Percentiles rank a stretch among this genome's conserved stretches.
Evolutionary conservation across 2,329 filamentous ascomycete species (phyloP).

Genomic region (Penicillium oxalicum): DNA sequence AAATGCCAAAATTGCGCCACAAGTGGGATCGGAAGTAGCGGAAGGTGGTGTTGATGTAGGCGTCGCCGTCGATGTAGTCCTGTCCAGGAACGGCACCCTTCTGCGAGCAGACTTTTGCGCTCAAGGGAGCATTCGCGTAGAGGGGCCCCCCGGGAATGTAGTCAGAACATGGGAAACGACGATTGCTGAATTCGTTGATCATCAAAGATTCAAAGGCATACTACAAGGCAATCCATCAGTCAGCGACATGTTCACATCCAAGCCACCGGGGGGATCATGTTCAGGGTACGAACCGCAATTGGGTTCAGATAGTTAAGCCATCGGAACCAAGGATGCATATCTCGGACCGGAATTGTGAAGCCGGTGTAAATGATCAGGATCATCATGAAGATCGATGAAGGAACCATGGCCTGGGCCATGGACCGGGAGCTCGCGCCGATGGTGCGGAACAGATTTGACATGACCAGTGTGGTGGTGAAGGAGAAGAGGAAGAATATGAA

Average conservation of each 20-base stretch:
- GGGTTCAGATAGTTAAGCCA: slow-evolving; percentile 82
- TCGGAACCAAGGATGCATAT: slow-evolving; percentile 75
- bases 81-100: slow-evolving; percentile 54
- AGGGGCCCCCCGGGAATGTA: slow-evolving; percentile 41
- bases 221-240: slow-evolving; percentile 1
- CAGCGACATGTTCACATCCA: too few relatives aligned
- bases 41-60: slow-evolving; percentile 51
- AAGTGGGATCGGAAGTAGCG: slow-evolving; percentile 53
- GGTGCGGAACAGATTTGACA: slow-evolving; percentile 81
- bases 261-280: too few relatives aligned
- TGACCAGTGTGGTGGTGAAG: slow-evolving; percentile 65
- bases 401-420: slow-evolving; percentile 52
- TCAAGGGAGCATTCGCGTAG: slow-evolving; percentile 35
- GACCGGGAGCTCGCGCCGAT: slow-evolving; percentile 70
- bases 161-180: slow-evolving; percentile 50
- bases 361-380: slow-evolving; percentile 45
- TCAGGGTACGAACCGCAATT: slow-evolving; percentile 44
- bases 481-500: slow-evolving; percentile 80
- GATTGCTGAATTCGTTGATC: slow-evolving; percentile 71
- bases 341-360: slow-evolving; percentile 39
- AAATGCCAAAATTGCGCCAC: slow-evolving; percentile 64
- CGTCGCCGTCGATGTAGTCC: slow-evolving; percentile 52
- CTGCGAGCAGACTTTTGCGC: slow-evolving; percentile 51
- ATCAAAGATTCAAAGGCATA: slow-evolving; percentile 79
- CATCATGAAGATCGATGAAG: slow-evolving; percentile 46